Evolutionary conservation across 2,329 filamentous ascomycete species (phyloP).

Genomic region (Alternaria novae-zelandiae): DNA sequence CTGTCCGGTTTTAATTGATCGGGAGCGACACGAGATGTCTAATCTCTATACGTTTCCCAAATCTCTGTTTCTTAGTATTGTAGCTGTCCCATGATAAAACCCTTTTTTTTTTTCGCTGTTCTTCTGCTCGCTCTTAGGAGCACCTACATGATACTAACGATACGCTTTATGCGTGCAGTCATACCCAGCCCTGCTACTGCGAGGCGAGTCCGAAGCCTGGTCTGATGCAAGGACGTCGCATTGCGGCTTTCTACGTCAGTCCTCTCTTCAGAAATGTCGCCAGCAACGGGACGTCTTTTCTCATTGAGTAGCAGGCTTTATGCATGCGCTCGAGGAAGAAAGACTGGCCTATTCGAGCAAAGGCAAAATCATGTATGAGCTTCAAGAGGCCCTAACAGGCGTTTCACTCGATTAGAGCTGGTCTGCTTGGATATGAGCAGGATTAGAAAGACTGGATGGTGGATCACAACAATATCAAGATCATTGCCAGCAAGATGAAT

Average conservation of each 20-base stretch:
- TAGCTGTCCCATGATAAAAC: constrained; percentile 25
- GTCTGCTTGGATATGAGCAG: not conserved
- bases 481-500: not conserved
- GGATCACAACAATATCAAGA: not conserved
- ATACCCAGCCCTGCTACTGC: not conserved
- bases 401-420: not conserved
- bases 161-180: not conserved
- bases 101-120: constrained; percentile 15
- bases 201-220: not conserved
- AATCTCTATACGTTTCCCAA: not conserved
- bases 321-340: constrained; percentile 43
- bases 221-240: not conserved
- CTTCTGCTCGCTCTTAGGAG: constrained; percentile 6
- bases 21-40: constrained; percentile 1
- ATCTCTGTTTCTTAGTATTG: constrained; percentile 21
- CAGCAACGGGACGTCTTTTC: constrained; percentile 41
- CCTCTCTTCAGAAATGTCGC: constrained; percentile 17
- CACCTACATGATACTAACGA: not conserved
- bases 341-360: not conserved
- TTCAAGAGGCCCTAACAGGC: not conserved
- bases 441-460: not conserved
- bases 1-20: constrained; percentile 1
- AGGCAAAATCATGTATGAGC: not conserved
- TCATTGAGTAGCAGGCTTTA: constrained; percentile 42
- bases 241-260: not conserved